Conservation (phyloP, 257 asterid species). For the Nemophila menziesii region DNA sequence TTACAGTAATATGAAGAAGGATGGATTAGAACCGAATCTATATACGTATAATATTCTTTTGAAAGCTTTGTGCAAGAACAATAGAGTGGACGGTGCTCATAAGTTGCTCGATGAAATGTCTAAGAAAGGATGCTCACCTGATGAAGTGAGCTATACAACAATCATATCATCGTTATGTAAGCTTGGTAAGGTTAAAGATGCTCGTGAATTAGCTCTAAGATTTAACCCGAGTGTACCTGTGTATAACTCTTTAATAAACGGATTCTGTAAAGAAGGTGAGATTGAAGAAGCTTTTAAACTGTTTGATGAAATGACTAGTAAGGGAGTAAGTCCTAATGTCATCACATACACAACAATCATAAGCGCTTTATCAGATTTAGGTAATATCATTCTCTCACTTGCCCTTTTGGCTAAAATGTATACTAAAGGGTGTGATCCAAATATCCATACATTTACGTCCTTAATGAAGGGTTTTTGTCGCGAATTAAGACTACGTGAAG, state of each 20-base stretch:
- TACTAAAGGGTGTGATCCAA: constrained; percentile 53
- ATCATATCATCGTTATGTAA: constrained; percentile 64
- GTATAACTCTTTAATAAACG: constrained; percentile 60
- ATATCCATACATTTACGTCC: constrained; percentile 60
- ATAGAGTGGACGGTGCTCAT: constrained; percentile 51
- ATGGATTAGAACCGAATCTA: constrained; percentile 77
- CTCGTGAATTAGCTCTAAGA: constrained; percentile 41
- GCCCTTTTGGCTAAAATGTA: constrained; percentile 70
- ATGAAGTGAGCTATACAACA: constrained; percentile 73
- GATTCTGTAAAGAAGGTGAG: constrained; percentile 42
- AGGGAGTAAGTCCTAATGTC: constrained; percentile 51
- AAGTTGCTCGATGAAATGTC: constrained; percentile 84
- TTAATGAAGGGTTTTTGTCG: constrained; percentile 57
- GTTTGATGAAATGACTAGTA: constrained; percentile 46
- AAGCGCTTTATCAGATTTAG: constrained; percentile 41
- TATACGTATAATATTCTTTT: constrained; percentile 71
- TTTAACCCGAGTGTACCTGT: constrained; percentile 40
- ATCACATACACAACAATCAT: constrained; percentile 45
- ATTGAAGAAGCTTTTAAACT: constrained; percentile 37
- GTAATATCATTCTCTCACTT: constrained; percentile 32
- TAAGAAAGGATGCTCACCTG: constrained; percentile 68
- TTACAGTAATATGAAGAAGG: constrained; percentile 72
- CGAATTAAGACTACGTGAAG: constrained; percentile 44
- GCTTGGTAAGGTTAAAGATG: constrained; percentile 46
- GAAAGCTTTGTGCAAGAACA: constrained; percentile 78